Evolutionary conservation across 495 filamentous ascomycete species (phyloP).

Genomic region (Lepidopterella palustris): DNA sequence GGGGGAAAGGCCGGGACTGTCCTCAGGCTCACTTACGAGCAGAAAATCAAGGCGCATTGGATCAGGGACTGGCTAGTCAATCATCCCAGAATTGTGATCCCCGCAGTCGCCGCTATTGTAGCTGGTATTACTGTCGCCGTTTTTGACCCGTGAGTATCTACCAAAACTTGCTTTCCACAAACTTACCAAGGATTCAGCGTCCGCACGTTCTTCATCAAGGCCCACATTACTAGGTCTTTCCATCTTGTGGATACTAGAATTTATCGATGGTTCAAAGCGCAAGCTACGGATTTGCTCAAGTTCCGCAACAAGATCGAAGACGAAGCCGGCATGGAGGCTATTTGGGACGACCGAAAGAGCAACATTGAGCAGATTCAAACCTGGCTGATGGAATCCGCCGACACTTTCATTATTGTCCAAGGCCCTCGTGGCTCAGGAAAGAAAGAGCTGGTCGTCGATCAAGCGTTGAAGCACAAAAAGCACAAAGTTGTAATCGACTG

Average conservation of each 20-base stretch:
- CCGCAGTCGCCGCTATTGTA: constrained; percentile 67
- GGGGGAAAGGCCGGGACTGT: constrained; percentile 69
- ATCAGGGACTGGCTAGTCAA: constrained; percentile 83
- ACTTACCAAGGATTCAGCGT: constrained; percentile 27
- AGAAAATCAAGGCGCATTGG: constrained; percentile 64
- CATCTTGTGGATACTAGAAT: constrained; percentile 63
- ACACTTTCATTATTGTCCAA: constrained; percentile 91
- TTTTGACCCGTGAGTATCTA: constrained; percentile 63
- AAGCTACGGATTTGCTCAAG: constrained; percentile 64
- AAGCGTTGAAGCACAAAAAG: constrained; percentile 66
- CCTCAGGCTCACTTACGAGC: constrained; percentile 75
- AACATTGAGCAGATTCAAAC: constrained; percentile 72
- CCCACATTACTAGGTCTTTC: constrained; percentile 72
- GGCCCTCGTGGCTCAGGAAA: constrained; percentile 90
- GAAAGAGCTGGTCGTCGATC: constrained; percentile 76
- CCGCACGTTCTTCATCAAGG: constrained; percentile 83
- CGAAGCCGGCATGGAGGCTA: constrained; percentile 63
- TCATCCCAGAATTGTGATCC: constrained; percentile 85
- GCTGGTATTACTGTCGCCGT: constrained; percentile 82
- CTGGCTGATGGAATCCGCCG: constrained; percentile 80
- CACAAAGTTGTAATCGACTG: constrained; percentile 89
- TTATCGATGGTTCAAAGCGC: constrained; percentile 72
- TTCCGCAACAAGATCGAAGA: constrained; percentile 51
- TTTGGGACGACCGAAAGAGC: constrained; percentile 82
- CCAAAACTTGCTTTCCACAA: constrained; percentile 33